Conservation (phyloP, 176 grass and related monocot genomes). For the Poa pratensis region DNA sequence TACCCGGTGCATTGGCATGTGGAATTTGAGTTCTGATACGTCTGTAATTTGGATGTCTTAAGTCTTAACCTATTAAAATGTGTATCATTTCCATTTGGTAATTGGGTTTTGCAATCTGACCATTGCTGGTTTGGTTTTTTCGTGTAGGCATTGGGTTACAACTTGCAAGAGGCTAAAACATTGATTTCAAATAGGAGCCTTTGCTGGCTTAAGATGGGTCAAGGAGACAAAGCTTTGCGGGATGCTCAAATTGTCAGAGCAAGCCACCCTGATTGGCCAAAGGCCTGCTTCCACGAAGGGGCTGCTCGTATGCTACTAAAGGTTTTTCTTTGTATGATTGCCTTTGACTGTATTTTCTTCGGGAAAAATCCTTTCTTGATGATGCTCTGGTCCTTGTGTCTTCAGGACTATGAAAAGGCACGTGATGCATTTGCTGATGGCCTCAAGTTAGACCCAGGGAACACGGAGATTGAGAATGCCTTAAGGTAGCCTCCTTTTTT, state of each 20-base stretch:
- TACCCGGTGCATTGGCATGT: background rate
- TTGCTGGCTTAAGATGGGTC: slow-evolving; percentile 48
- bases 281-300: slow-evolving; percentile 47
- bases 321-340: slow-evolving; percentile 15
- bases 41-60: background rate
- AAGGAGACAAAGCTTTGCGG: slow-evolving; percentile 26
- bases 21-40: background rate
- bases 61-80: background rate
- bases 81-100: background rate
- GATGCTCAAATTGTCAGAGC: slow-evolving; percentile 45
- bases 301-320: slow-evolving; percentile 55
- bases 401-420: slow-evolving; percentile 54
- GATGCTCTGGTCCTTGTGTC: background rate
- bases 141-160: slow-evolving; percentile 23
- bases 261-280: slow-evolving; percentile 39
- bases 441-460: slow-evolving; percentile 42
- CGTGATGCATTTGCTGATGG: slow-evolving; percentile 46
- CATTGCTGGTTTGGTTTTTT: slow-evolving; percentile 15
- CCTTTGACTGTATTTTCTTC: background rate
- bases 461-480: slow-evolving; percentile 30
- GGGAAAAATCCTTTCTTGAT: too few species aligned
- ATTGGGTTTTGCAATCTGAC: background rate
- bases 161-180: background rate
- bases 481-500: slow-evolving; percentile 19
- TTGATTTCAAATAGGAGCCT: slow-evolving; percentile 52